Conservation (phyloP, 495 filamentous ascomycete genomes). For the Bombardia bombarda region DNA sequence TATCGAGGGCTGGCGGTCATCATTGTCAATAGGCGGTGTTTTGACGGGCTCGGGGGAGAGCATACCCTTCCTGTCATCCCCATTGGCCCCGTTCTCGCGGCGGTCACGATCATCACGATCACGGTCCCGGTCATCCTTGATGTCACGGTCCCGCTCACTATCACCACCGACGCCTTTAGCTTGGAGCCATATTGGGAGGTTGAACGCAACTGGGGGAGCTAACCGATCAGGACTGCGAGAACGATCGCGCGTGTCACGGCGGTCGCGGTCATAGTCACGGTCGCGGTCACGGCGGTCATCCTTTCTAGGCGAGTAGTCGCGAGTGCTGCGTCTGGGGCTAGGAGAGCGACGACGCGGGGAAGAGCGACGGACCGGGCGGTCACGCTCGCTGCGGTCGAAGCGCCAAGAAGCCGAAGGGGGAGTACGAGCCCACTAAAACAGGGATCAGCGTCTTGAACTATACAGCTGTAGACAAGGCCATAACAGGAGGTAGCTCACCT, state of each 20-base stretch:
- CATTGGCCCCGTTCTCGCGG: constrained; percentile 61
- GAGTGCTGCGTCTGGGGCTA: constrained; percentile 66
- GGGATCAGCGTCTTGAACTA: constrained; percentile 11
- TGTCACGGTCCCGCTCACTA: constrained; percentile 47
- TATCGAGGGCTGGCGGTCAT: constrained; percentile 49
- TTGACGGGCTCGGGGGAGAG: neutral
- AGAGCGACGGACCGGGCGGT: constrained; percentile 53
- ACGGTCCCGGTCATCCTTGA: constrained; percentile 46
- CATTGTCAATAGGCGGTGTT: neutral
- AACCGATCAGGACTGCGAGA: constrained; percentile 68
- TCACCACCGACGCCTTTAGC: neutral
- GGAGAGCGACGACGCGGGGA: constrained; percentile 68
- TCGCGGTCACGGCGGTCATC: constrained; percentile 69
- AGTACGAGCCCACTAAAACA: constrained; percentile 85
- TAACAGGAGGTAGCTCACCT: constrained; percentile 48
- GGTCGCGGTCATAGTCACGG: constrained; percentile 53
- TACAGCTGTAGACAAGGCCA: neutral
- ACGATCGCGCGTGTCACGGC: constrained; percentile 63
- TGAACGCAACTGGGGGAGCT: constrained; percentile 32
- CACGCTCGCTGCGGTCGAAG: constrained; percentile 59
- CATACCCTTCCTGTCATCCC: constrained; percentile 86
- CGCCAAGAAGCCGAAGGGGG: constrained; percentile 98
- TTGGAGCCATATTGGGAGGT: constrained; percentile 1
- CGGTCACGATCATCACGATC: constrained; percentile 53
- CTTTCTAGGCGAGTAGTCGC: constrained; percentile 83